phyloP scores from a whole-genome alignment of 192 early-diverging fungal species.

The Phycomyces nitens region DNA sequence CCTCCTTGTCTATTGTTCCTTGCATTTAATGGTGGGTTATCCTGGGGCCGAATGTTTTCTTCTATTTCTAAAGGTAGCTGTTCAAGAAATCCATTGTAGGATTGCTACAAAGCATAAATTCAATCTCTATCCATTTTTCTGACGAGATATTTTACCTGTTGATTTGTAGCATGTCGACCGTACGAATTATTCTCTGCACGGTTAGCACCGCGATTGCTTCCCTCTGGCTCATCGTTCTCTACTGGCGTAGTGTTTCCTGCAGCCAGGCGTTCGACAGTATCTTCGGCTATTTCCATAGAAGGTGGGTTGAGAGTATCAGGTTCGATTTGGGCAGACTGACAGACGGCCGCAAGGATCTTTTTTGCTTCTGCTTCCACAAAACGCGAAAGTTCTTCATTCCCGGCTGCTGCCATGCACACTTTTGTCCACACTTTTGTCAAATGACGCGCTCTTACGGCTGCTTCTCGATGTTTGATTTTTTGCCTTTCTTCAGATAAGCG shows the following conservation, averaged over 20 bases:
- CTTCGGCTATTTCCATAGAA: background rate
- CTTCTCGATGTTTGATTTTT: constrained; percentile 44
- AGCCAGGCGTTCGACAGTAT: background rate
- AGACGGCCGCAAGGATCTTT: constrained; percentile 6
- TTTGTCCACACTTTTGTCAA: constrained; percentile 45
- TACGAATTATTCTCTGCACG: background rate
- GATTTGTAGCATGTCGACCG: background rate
- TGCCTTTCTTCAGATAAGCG: constrained; percentile 55
- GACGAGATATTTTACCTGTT: background rate
- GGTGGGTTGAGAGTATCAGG: background rate
- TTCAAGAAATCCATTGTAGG: too few relatives aligned
- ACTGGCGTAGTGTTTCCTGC: background rate
- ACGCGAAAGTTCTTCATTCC: constrained; percentile 26
- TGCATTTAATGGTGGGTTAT: background rate
- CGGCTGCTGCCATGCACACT: constrained; percentile 37
- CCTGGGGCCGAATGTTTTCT: too few relatives aligned
- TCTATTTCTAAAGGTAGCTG: too few relatives aligned
- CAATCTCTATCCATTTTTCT: background rate
- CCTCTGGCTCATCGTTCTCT: background rate
- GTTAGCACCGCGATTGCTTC: background rate
- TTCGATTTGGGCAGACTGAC: constrained; percentile 12
- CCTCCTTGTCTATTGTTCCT: background rate
- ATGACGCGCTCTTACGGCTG: constrained; percentile 39
- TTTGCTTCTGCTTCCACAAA: constrained; percentile 18
- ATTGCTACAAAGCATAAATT: background rate